Base-by-base conservation (phyloP, 306 rosid genomes). In the Rosa chinensis region DNA sequence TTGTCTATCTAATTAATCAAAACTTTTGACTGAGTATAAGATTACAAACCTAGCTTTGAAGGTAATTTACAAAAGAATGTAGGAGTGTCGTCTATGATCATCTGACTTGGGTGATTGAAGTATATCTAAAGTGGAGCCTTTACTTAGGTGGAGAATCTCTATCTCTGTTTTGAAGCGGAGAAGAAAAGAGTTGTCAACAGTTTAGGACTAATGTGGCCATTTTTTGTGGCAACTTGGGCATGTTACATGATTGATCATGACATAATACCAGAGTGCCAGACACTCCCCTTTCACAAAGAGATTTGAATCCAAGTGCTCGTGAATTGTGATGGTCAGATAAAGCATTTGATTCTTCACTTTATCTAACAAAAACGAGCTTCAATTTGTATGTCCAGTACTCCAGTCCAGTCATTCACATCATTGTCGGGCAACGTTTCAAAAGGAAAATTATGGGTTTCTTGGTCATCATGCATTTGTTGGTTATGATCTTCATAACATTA, bases 101-200 rank as follows among this genome's bases (percentile, higher is more conserved):
- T 75, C 25, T 17, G 50, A 81, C 35, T 42, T 78, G 58, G 80
- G 77, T 83, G 87, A 76, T 76, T 70, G 75, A 68, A 73, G 79
- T 10, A 69, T 23, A 21, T 55, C 70, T 52, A 78, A 80, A 2
- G 82, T 63, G 86, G 85, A 82, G 82, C 66, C 68, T 70, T 63
- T 42, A 61, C 72, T 80, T 49, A 18, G 55, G 42, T 74, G 85
- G 89, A 78, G 87, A 84, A 84, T 81, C 81, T 75, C 20, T 43
- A 70, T 84, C 78, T 69, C 73, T 21, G 11, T 61, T 85, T 40
- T 77, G 86, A 82, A 82, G 82, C 62, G 39, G 55, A 64, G 82
- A 82, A 87, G 66, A 78, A 84, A 78, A 70, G 81, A 84, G 80
- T 75, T 49, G 82, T 84, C 82, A 58, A 74, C 53, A 17, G 48